Evolutionary conservation across 176 grass and related monocot species (phyloP).

Genomic region (Juncus inflexus): DNA sequence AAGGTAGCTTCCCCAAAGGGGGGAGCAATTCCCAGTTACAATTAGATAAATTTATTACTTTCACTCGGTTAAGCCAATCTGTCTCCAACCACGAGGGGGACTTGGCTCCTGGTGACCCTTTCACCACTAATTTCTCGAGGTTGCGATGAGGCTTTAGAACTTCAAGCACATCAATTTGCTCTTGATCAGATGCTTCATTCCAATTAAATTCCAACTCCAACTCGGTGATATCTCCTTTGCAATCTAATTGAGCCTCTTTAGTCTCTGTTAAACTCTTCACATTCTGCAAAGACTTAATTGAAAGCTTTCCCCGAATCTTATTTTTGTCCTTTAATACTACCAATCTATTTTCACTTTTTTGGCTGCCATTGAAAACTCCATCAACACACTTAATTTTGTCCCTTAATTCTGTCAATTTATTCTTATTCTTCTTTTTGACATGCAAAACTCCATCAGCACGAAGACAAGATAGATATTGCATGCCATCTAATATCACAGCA

Average conservation of each 20-base stretch:
- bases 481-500: no score
- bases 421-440: background rate
- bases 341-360: background rate
- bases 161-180: background rate
- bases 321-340: background rate
- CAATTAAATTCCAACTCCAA: background rate
- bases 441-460: background rate
- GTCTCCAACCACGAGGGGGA: conserved; percentile 11
- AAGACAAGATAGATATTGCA: background rate
- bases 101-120: background rate
- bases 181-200: background rate
- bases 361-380: background rate
- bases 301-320: background rate
- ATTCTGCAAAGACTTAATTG: background rate
- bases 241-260: background rate
- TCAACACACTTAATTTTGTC: no score
- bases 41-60: background rate
- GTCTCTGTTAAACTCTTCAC: background rate
- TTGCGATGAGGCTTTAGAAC: conserved; percentile 5
- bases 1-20: conserved; percentile 17
- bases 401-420: no score
- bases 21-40: background rate
- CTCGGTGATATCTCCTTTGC: background rate
- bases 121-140: conserved; percentile 4
- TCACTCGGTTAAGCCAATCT: background rate